Evolutionary conservation across 768 basidiomycete genomes (phyloP).

Genomic region (Auricularia auricula-judae): DNA sequence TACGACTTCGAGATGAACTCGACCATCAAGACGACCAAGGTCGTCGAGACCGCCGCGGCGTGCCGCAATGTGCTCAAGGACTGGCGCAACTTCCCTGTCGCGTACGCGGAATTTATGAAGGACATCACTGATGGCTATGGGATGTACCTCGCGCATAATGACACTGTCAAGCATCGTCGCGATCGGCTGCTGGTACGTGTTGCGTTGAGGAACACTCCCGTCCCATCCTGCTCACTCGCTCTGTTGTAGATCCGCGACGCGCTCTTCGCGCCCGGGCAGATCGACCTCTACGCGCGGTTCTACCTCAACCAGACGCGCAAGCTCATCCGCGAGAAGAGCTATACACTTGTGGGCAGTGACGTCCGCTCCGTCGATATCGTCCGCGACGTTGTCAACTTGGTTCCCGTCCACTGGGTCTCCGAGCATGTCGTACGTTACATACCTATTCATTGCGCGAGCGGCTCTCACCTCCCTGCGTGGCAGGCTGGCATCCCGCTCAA

Average conservation of each 20-base stretch:
- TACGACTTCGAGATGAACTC: conserved; percentile 49
- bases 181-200: background rate
- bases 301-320: conserved; percentile 57
- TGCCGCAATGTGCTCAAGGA: background rate
- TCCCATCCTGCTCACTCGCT: background rate
- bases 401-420: conserved; percentile 63
- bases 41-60: conserved; percentile 8
- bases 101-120: conserved; percentile 28
- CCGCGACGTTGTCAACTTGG: conserved; percentile 50
- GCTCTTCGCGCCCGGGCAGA: conserved; percentile 36
- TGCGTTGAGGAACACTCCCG: background rate
- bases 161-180: background rate
- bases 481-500: conserved; percentile 69
- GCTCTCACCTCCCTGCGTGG: background rate
- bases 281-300: conserved; percentile 42
- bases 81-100: background rate
- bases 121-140: conserved; percentile 49
- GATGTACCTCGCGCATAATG: conserved; percentile 21
- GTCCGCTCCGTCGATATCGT: conserved; percentile 52
- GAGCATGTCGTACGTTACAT: conserved; percentile 45
- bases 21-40: conserved; percentile 14
- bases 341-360: conserved; percentile 42
- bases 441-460: background rate
- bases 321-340: conserved; percentile 44
- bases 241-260: conserved; percentile 27